A percentile compares a stretch with the other conserved stretches of the same genome.
These are phyloP conservation scores for Diaporthe longicolla DNA, from an alignment of 2,329 filamentous ascomycete species.

Conservation along the genomic window DNA sequence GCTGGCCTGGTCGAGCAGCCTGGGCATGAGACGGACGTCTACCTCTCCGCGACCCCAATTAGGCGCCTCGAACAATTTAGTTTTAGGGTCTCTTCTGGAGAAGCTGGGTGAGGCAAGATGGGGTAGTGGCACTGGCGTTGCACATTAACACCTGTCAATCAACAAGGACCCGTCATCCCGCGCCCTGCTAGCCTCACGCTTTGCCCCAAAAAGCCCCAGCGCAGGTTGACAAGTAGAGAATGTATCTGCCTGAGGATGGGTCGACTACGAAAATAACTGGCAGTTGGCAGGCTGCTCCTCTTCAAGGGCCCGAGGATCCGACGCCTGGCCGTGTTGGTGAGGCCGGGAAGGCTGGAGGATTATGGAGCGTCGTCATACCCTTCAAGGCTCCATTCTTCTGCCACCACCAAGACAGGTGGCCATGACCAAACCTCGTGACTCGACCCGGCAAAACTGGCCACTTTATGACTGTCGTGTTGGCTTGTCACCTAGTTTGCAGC, in stretches of 20 bases:
- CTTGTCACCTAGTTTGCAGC: background rate
- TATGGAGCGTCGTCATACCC: slow-evolving; percentile 11
- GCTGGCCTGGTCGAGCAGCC: background rate
- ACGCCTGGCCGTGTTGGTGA: slow-evolving; percentile 22
- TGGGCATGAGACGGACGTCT: background rate
- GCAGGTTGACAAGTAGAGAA: background rate
- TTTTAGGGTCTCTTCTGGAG: background rate
- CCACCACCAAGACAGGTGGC: slow-evolving; percentile 21
- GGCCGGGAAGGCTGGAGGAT: slow-evolving; percentile 28
- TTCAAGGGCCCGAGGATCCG: slow-evolving; percentile 30
- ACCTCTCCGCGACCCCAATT: too few species aligned
- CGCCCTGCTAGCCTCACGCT: slow-evolving; percentile 15
- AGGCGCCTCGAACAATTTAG: background rate
- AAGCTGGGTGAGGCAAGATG: too few species aligned
- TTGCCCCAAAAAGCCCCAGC: background rate
- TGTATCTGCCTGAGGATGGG: slow-evolving; percentile 9
- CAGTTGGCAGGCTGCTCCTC: background rate
- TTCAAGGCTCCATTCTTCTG: slow-evolving; percentile 12
- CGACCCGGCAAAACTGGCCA: slow-evolving; percentile 31
- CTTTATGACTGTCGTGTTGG: slow-evolving; percentile 5
- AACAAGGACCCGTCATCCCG: background rate
- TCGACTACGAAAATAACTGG: slow-evolving; percentile 18
- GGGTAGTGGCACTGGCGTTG: background rate
- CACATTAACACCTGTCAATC: background rate
- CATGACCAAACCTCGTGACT: slow-evolving; percentile 24